phyloP scores from a whole-genome alignment of 345 rosid species.

The Eucalyptus grandis region DNA sequence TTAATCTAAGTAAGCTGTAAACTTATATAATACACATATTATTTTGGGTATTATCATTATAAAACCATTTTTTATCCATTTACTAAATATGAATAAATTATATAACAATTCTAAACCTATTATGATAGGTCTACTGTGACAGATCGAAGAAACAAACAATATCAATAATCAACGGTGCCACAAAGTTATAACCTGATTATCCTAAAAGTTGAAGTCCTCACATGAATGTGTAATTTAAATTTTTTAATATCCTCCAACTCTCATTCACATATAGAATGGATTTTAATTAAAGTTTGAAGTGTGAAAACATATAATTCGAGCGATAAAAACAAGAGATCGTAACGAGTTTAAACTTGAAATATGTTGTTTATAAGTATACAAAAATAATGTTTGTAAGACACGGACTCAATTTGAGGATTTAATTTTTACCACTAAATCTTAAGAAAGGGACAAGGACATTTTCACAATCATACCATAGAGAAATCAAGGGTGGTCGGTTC shows the following conservation, averaged over 20 bases:
- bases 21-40: fast-evolving
- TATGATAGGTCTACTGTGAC: fast-evolving
- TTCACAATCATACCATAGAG: neutral
- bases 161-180: fast-evolving
- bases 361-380: fast-evolving
- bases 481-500: fast-evolving
- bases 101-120: neutral
- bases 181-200: no score
- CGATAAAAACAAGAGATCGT: fast-evolving
- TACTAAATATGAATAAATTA: no score
- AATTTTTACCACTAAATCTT: neutral
- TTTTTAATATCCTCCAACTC: neutral
- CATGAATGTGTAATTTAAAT: no score
- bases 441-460: neutral
- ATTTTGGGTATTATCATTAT: no score
- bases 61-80: no score
- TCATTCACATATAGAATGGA: neutral
- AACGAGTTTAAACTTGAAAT: fast-evolving
- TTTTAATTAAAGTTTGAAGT: neutral
- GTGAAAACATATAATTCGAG: fast-evolving
- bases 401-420: neutral
- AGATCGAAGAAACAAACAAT: no score
- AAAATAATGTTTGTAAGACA: neutral
- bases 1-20: fast-evolving
- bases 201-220: neutral